phyloP scores from a whole-genome alignment of 805 yeast species.

The Scheffersomyces amazonensis region DNA sequence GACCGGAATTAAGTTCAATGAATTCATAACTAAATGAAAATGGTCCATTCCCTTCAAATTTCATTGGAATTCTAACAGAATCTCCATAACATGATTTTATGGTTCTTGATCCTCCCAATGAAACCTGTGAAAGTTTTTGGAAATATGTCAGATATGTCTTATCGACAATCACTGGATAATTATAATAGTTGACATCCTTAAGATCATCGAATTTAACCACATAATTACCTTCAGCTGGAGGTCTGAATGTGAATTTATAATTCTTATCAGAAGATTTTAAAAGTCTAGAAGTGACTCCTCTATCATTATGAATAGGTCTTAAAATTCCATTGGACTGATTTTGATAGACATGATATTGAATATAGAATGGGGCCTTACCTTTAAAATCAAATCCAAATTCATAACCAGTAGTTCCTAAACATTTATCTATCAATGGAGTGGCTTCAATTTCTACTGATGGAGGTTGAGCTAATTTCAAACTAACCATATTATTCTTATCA shows the following conservation, averaged over 20 bases:
- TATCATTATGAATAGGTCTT: constrained; percentile 28
- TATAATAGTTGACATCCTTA: constrained; percentile 59
- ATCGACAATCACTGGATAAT: constrained; percentile 30
- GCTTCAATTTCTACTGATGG: constrained; percentile 42
- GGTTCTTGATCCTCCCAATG: constrained; percentile 5
- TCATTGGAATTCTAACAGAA: constrained; percentile 44
- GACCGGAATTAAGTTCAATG: constrained; percentile 38
- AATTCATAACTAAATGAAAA: constrained; percentile 69
- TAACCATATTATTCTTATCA: constrained; percentile 25
- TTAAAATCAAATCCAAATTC: constrained; percentile 64
- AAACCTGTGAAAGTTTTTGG: constrained; percentile 59
- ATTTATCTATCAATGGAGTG: constrained; percentile 70
- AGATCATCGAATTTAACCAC: constrained; percentile 66
- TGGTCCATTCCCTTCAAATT: constrained; percentile 78
- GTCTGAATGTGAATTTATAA: constrained; percentile 58
- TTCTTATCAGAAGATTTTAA: constrained; percentile 23
- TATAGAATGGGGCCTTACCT: constrained; percentile 82
- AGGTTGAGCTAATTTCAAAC: constrained; percentile 43
- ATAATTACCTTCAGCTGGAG: constrained; percentile 78
- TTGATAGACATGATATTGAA: constrained; percentile 60
- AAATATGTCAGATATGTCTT: constrained; percentile 59
- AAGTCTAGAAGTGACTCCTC: constrained; percentile 23
- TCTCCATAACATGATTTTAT: constrained; percentile 32
- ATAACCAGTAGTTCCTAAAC: constrained; percentile 89
- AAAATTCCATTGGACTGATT: constrained; percentile 26